Evolutionary conservation across 352 stramenopile genomes (phyloP).

Genomic region (Phytopythium mirpurense): DNA sequence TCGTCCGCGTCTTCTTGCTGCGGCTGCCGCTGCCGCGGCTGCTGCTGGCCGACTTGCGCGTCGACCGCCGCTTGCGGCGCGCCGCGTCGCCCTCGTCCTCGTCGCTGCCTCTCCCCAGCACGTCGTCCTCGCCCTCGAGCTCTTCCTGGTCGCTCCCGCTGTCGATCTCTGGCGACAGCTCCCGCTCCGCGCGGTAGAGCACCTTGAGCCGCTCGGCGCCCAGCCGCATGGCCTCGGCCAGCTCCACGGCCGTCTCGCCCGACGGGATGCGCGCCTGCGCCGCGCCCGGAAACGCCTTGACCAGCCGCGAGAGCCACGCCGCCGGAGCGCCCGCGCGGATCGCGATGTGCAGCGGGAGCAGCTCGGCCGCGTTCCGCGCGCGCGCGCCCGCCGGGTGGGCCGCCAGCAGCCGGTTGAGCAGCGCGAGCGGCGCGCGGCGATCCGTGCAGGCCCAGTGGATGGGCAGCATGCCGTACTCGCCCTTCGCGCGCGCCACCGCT

Average conservation of each 20-base stretch:
- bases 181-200: conserved; percentile 24
- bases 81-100: conserved; percentile 3
- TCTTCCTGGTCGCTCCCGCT: conserved; percentile 9
- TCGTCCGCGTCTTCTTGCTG: conserved; percentile 5
- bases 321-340: conserved; percentile 48
- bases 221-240: conserved; percentile 42
- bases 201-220: conserved; percentile 40
- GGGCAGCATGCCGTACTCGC: conserved; percentile 82
- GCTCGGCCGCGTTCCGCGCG: conserved; percentile 53
- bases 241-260: conserved; percentile 40
- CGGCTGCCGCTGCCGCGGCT: neutral
- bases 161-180: conserved; percentile 16
- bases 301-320: conserved; percentile 44
- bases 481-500: conserved; percentile 34
- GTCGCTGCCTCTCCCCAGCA: neutral
- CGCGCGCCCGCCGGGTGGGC: conserved; percentile 54
- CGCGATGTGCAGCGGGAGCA: conserved; percentile 77
- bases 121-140: conserved; percentile 21
- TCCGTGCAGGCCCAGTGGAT: conserved; percentile 82
- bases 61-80: conserved; percentile 5
- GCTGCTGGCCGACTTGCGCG: conserved; percentile 6
- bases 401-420: conserved; percentile 53
- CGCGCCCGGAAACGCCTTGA: conserved; percentile 46
- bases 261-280: conserved; percentile 41
- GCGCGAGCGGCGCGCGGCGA: conserved; percentile 43